Evolutionary conservation across 495 filamentous ascomycete species (phyloP), one percentile per base, ranked within the genome.

Genomic region (Aspergillus cristatus): DNA sequence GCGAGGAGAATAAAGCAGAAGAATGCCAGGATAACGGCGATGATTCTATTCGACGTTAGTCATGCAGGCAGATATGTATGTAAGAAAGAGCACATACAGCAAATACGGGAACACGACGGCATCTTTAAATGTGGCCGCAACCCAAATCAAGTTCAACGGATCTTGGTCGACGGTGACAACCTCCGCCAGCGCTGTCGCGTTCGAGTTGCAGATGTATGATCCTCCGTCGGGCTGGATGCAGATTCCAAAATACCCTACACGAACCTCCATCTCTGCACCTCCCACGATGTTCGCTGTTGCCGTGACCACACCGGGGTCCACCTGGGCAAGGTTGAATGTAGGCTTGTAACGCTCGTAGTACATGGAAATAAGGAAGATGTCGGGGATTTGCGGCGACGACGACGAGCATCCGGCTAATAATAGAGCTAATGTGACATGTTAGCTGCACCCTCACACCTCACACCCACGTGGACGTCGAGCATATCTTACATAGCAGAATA

Each of bases 401-500:
- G 76, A 81, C 15, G 79, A 82, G 57, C 79, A 83, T 36, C 79
- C 79, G 29, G 79, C 79, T 43, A 83, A 63, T 34, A 83, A 57
- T 36, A 83, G 67, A 43, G 79, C 78, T 82, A 49, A 30, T 12
- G 18, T n/a, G n/a, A n/a, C n/a, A 14, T 1, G 43, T 62, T 50
- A 61, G 51, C 35, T 11, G 32, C 46, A 57, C 54, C 50, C 48
- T 40, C 22, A 12, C 4, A 8, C 11, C 14, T 32, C 28, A 30
- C 28, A 17, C 34, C 15, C 17, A 14, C 42, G 14, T 17, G 18
- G 32, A 14, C 32, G 17, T 32, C 8, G 1, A 14, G n/a, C 17
- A 33, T 32, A 22, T 70, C 90, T 63, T 70, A 97, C 90, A 97
- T 39, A 98, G 74, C 55, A 98, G 67, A 62, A 98, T 91, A 54